Percentiles rank a stretch among this genome's conserved stretches.
Evolutionary conservation across 345 rosid species (phyloP).

Genomic region (Conringia planisiliqua): DNA sequence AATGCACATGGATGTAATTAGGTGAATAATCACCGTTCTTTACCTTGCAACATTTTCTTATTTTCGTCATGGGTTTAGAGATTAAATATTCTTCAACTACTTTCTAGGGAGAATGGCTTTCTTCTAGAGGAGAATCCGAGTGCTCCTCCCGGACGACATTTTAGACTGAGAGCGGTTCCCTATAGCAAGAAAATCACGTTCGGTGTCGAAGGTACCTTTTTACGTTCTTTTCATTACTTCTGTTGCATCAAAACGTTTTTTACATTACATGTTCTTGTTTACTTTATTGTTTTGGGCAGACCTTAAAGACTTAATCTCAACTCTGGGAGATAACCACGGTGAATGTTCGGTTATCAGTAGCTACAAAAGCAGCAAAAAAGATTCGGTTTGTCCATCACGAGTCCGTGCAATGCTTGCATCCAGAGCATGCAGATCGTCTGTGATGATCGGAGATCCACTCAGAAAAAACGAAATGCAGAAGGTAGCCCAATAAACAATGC

Average conservation of each 20-base stretch:
- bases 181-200: constrained; percentile 93
- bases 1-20: constrained; percentile 84
- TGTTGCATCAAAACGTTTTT: not conserved
- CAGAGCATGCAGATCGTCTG: constrained; percentile 86
- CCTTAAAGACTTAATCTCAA: constrained; percentile 84
- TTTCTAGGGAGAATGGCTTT: constrained; percentile 83
- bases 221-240: not conserved
- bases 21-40: constrained; percentile 42
- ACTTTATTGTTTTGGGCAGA: constrained; percentile 44
- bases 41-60: constrained; percentile 9
- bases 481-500: constrained; percentile 41
- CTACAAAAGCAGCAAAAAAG: constrained; percentile 65
- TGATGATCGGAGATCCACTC: constrained; percentile 87
- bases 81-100: not conserved
- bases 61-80: not conserved
- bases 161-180: constrained; percentile 74
- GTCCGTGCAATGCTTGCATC: constrained; percentile 93
- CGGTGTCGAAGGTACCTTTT: constrained; percentile 74
- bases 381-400: constrained; percentile 85
- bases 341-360: constrained; percentile 76
- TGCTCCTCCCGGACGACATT: constrained; percentile 73
- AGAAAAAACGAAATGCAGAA: constrained; percentile 82
- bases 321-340: constrained; percentile 73
- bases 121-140: constrained; percentile 71
- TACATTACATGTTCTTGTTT: not conserved